A percentile compares a stretch with the other conserved stretches of the same genome.
Evolutionary conservation across 768 basidiomycete species (phyloP).

Genomic region (Suillus subluteus): DNA sequence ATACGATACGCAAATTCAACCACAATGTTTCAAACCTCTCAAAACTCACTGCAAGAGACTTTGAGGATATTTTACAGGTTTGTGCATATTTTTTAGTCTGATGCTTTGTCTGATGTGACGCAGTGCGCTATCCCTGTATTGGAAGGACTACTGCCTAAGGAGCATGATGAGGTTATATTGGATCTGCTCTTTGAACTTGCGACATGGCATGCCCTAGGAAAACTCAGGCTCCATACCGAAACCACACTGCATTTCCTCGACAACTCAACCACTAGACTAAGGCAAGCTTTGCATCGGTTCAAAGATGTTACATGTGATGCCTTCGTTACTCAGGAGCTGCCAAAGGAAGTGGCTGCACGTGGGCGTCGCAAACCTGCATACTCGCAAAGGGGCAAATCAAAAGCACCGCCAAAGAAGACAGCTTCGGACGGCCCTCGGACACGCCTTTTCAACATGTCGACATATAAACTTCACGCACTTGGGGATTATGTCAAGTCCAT

Average conservation of each 20-base stretch:
- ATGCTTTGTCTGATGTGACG: background rate
- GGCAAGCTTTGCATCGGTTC: conserved; percentile 26
- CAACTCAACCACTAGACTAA: conserved; percentile 15
- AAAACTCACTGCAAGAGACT: conserved; percentile 16
- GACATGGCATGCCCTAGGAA: conserved; percentile 23
- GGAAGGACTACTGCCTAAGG: conserved; percentile 17
- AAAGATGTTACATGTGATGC: conserved; percentile 24
- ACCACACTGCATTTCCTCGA: conserved; percentile 17
- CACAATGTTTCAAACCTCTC: conserved; percentile 21
- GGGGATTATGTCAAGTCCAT: conserved; percentile 16
- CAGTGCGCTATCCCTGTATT: conserved; percentile 30
- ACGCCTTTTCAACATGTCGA: conserved; percentile 9
- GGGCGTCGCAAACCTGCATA: conserved; percentile 16
- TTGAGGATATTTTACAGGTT: conserved; percentile 18
- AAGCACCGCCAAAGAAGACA: background rate
- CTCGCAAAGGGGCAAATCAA: background rate
- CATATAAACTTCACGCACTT: conserved; percentile 18
- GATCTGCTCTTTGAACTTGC: conserved; percentile 21
- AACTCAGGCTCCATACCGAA: conserved; percentile 24
- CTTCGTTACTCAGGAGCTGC: conserved; percentile 39
- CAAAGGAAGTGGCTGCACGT: conserved; percentile 40
- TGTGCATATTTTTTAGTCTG: background rate
- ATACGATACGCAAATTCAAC: conserved; percentile 11
- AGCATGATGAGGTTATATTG: conserved; percentile 17
- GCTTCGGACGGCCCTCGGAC: background rate